Percentiles rank a stretch among this genome's conserved stretches.
These are phyloP conservation scores for Citrus hindsii DNA, from an alignment of 345 rosid species.

Conservation along the genomic window DNA sequence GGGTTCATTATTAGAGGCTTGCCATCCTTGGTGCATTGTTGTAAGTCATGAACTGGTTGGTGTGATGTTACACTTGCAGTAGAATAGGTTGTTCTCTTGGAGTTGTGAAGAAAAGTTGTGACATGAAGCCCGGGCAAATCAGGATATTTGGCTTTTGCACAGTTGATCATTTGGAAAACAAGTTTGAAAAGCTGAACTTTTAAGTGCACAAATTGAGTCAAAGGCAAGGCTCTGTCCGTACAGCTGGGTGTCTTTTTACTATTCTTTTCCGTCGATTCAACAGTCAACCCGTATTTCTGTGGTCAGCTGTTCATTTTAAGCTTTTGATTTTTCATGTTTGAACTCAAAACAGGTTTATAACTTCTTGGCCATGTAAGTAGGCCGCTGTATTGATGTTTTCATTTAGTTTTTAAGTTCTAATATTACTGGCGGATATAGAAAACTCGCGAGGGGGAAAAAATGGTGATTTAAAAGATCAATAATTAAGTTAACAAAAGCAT, in stretches of 20 bases:
- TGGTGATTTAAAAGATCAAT: too few species aligned
- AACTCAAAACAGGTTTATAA: not conserved
- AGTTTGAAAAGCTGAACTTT: constrained; percentile 2
- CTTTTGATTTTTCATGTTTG: constrained; percentile 6
- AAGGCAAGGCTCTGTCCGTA: not conserved
- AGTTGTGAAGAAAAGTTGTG: constrained; percentile 14
- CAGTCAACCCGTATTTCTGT: constrained; percentile 14
- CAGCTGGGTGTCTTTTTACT: not conserved
- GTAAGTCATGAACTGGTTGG: constrained; percentile 34
- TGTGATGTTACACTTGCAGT: constrained; percentile 16
- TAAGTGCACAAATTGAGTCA: not conserved
- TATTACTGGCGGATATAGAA: not conserved
- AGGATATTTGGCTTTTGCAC: constrained; percentile 10
- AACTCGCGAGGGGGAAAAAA: too few species aligned
- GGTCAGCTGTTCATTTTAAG: constrained; percentile 6
- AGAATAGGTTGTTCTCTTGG: constrained; percentile 13
- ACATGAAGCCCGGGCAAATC: constrained; percentile 1
- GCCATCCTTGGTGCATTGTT: constrained; percentile 11
- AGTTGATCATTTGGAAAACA: not conserved
- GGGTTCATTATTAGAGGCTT: constrained; percentile 39
- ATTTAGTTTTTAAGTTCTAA: not conserved
- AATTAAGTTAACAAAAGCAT: too few species aligned
- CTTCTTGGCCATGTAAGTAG: constrained; percentile 9
- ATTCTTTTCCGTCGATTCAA: too few species aligned
- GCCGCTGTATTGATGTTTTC: constrained; percentile 4